A percentile compares a stretch with the other conserved stretches of the same genome.
These are phyloP conservation scores for Sarocladium kiliense DNA, from an alignment of 2,329 filamentous ascomycete species.

Conservation along the genomic window DNA sequence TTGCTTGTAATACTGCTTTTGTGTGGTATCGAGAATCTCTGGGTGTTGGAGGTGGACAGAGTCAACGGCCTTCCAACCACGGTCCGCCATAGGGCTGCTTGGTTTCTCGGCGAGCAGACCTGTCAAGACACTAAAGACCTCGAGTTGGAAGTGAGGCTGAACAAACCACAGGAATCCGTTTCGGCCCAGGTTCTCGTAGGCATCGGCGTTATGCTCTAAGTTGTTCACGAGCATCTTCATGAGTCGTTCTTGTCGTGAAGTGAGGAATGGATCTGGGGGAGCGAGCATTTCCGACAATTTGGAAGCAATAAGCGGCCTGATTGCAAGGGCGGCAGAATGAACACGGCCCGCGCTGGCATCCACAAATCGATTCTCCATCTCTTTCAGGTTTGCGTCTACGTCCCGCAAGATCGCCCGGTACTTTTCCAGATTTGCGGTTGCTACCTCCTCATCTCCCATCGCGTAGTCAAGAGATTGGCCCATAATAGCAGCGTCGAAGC, in stretches of 20 bases:
- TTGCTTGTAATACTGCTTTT: conserved; percentile 38
- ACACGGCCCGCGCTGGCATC: conserved; percentile 47
- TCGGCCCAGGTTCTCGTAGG: conserved; percentile 36
- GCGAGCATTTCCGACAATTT: conserved; percentile 44
- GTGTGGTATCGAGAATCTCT: conserved; percentile 44
- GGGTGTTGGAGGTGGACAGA: conserved; percentile 42
- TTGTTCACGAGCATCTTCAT: conserved; percentile 49
- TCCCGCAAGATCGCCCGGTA: conserved; percentile 36
- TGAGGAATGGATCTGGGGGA: conserved; percentile 27
- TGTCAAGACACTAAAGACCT: conserved; percentile 50
- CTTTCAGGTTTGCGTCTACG: conserved; percentile 36
- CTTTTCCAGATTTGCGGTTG: conserved; percentile 26
- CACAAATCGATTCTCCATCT: conserved; percentile 44
- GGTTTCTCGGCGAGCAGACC: conserved; percentile 47
- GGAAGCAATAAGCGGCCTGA: conserved; percentile 41
- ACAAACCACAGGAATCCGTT: conserved; percentile 52
- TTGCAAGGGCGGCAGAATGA: conserved; percentile 43
- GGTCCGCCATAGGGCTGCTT: conserved; percentile 45
- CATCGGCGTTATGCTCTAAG: conserved; percentile 40
- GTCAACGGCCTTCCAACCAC: conserved; percentile 45
- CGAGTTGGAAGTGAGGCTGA: conserved; percentile 49
- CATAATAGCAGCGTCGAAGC: conserved; percentile 45
- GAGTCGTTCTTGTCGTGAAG: conserved; percentile 38
- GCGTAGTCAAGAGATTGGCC: conserved; percentile 30
- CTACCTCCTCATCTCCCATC: not conserved